Conservation (phyloP, 345 rosid species). For the Citrus maxima region DNA sequence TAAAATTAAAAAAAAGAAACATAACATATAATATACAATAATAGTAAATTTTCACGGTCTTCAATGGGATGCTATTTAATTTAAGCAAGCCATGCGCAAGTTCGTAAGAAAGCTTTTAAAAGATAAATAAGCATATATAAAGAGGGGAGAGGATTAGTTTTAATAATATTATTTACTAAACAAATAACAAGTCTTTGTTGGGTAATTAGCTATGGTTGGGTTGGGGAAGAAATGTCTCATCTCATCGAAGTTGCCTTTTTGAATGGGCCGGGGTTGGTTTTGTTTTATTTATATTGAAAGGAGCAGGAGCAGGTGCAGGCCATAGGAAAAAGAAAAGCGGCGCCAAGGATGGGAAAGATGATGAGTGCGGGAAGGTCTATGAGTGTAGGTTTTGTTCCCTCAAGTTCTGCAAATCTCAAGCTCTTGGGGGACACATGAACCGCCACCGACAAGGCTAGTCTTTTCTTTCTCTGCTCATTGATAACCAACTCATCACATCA, state of each 20-base stretch:
- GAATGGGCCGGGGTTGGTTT: slow-evolving; percentile 18
- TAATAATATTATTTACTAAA: too few relatives aligned
- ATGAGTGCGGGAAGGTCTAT: slow-evolving; percentile 83
- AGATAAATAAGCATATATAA: too few relatives aligned
- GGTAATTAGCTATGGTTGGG: too few relatives aligned
- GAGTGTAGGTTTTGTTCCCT: slow-evolving; percentile 99
- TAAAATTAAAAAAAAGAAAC: too few relatives aligned
- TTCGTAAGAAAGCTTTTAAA: not conserved
- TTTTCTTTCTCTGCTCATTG: not conserved
- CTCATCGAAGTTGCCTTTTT: slow-evolving; percentile 36
- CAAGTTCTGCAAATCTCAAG: slow-evolving; percentile 99
- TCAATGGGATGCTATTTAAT: not conserved
- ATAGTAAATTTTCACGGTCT: not conserved
- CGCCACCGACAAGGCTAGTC: slow-evolving; percentile 96
- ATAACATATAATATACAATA: too few relatives aligned
- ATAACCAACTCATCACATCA: not conserved
- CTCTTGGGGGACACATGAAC: slow-evolving; percentile 99
- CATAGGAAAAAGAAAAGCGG: slow-evolving; percentile 59
- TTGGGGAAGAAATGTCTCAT: slow-evolving; percentile 30
- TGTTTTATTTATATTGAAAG: not conserved
- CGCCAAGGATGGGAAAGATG: slow-evolving; percentile 79
- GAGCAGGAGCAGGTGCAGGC: slow-evolving; percentile 21
- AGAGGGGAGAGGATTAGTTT: too few relatives aligned
- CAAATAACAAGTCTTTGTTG: too few relatives aligned
- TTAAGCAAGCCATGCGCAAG: not conserved